A percentile compares a stretch with the other conserved stretches of the same genome.
These are phyloP conservation scores for Candida insectorum DNA, from an alignment of 805 yeast species.

Conservation along the genomic window DNA sequence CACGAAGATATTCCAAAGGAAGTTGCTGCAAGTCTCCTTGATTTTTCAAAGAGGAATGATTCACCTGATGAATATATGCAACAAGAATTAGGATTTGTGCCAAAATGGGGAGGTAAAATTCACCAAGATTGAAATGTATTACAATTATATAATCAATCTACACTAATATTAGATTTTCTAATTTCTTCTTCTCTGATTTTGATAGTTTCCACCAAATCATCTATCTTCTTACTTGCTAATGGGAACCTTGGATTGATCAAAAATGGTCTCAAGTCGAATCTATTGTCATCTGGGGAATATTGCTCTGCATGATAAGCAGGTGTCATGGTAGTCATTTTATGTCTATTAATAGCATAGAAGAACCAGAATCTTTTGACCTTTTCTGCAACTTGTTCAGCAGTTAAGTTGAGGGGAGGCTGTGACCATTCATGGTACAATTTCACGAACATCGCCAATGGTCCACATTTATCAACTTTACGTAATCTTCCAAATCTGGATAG, in stretches of 20 bases:
- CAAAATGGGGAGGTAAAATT: constrained; percentile 38
- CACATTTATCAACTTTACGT: constrained; percentile 90
- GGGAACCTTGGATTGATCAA: constrained; percentile 84
- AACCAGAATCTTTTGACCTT: constrained; percentile 92
- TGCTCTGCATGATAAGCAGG: constrained; percentile 98
- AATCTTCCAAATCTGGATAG: constrained; percentile 85
- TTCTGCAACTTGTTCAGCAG: constrained; percentile 82
- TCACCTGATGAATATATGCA: constrained; percentile 26
- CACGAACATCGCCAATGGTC: constrained; percentile 93
- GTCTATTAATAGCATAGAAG: constrained; percentile 92
- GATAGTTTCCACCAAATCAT: constrained; percentile 61
- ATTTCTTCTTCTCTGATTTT: constrained; percentile 39
- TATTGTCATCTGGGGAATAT: constrained; percentile 96
- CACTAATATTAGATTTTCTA: constrained; percentile 33
- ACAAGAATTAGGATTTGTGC: constrained; percentile 28
- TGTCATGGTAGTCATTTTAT: constrained; percentile 95
- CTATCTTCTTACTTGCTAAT: constrained; percentile 88
- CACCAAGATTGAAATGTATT: constrained; percentile 18
- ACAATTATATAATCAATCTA: constrained; percentile 32
- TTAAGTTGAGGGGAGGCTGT: constrained; percentile 56
- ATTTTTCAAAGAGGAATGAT: constrained; percentile 48
- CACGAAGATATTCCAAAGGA: constrained; percentile 86
- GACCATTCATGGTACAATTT: constrained; percentile 92
- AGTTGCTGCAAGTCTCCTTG: constrained; percentile 53
- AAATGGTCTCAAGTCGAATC: constrained; percentile 96